phyloP scores from a whole-genome alignment of 1,284 basidiomycete species.

The Ceratobasidium sp. region DNA sequence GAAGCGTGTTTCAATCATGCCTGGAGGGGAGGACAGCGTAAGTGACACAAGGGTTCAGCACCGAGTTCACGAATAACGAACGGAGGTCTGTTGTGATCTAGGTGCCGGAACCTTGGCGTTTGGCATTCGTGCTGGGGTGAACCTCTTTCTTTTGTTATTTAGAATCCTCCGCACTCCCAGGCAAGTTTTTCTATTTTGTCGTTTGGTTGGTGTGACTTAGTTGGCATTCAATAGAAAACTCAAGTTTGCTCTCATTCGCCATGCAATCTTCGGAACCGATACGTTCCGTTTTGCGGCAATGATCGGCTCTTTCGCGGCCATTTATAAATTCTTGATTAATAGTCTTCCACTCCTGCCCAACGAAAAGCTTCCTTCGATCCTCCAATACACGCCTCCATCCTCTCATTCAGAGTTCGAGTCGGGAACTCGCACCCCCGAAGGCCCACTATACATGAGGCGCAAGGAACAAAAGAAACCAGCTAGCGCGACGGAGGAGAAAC shows the following conservation, averaged over 20 bases:
- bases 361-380: slow-evolving; percentile 55
- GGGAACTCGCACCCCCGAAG: slow-evolving; percentile 41
- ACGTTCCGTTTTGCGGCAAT: slow-evolving; percentile 83
- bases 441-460: slow-evolving; percentile 41
- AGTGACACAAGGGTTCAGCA: slow-evolving; percentile 55
- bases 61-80: not conserved
- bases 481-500: slow-evolving; percentile 15
- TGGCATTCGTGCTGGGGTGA: slow-evolving; percentile 79
- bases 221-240: slow-evolving; percentile 50
- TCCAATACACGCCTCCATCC: slow-evolving; percentile 46
- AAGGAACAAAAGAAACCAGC: slow-evolving; percentile 15
- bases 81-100: slow-evolving; percentile 47
- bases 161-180: slow-evolving; percentile 67
- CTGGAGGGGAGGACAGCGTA: slow-evolving; percentile 73
- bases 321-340: slow-evolving; percentile 86
- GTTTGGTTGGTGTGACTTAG: not conserved
- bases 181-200: slow-evolving; percentile 50
- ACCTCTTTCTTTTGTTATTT: slow-evolving; percentile 75
- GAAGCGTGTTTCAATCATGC: slow-evolving; percentile 79
- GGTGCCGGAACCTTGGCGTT: slow-evolving; percentile 82
- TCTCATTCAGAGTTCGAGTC: slow-evolving; percentile 41
- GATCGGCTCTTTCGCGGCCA: slow-evolving; percentile 77
- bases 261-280: slow-evolving; percentile 80
- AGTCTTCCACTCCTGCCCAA: slow-evolving; percentile 73
- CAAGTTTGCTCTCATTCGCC: slow-evolving; percentile 67